phyloP scores from a whole-genome alignment of 2,329 filamentous ascomycete genomes.

The Ophiostoma quercus region DNA sequence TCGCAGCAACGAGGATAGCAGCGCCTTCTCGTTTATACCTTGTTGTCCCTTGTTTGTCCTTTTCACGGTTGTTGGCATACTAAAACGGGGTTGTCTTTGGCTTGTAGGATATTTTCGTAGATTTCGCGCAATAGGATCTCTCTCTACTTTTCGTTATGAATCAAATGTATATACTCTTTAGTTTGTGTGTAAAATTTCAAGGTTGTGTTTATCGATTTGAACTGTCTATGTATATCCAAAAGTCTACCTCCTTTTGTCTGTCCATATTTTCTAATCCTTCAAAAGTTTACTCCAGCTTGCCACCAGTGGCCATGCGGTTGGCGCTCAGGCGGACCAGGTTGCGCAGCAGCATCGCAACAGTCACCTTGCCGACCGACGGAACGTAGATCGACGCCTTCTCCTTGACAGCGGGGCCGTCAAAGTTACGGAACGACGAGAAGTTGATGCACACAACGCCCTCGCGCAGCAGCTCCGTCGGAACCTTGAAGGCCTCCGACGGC shows the following conservation, averaged over 20 bases:
- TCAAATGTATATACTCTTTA: neutral
- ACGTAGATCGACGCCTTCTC: constrained; percentile 96
- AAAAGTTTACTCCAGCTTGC: constrained; percentile 19
- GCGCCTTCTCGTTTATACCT: neutral
- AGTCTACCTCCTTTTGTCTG: neutral
- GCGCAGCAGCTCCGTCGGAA: constrained; percentile 73
- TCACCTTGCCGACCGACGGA: constrained; percentile 95
- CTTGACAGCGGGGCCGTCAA: constrained; percentile 76
- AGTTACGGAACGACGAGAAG: constrained; percentile 94
- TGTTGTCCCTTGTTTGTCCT: neutral
- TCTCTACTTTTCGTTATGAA: constrained; percentile 2
- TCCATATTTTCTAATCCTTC: too few relatives aligned
- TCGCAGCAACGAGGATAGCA: neutral
- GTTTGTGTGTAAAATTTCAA: neutral
- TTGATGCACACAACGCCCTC: constrained; percentile 98
- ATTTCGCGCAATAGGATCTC: constrained; percentile 17
- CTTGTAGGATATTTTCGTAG: constrained; percentile 14
- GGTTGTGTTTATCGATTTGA: neutral
- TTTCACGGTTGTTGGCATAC: constrained; percentile 8
- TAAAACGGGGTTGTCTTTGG: constrained; percentile 10
- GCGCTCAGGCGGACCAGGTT: constrained; percentile 60
- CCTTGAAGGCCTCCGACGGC: constrained; percentile 81
- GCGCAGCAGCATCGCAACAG: constrained; percentile 82
- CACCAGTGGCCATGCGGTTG: constrained; percentile 21
- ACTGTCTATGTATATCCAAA: neutral